These are phyloP conservation scores for Suillus fuscotomentosus DNA, from an alignment of 768 basidiomycete genomes.

Conservation along the genomic window DNA sequence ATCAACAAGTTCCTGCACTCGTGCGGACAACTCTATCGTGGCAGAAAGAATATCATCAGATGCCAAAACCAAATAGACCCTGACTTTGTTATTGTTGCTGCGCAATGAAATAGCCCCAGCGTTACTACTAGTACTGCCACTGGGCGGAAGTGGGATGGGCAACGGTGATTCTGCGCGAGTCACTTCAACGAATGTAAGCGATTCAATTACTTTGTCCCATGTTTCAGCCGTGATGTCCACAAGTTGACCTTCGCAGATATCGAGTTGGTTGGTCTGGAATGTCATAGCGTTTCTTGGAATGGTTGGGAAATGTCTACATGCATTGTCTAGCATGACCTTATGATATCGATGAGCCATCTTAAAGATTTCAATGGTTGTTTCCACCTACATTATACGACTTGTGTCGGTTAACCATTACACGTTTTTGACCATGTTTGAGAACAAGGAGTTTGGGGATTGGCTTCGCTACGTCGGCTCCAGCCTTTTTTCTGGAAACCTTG, in stretches of 20 bases:
- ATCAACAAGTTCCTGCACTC: neutral
- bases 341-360: neutral
- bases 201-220: neutral
- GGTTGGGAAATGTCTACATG: neutral
- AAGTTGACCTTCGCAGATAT: neutral
- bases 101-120: neutral
- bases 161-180: neutral
- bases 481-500: neutral
- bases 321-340: neutral
- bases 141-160: neutral
- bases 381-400: neutral
- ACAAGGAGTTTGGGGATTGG: neutral
- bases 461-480: neutral
- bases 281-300: neutral
- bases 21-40: neutral
- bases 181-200: neutral
- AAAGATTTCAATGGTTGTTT: neutral
- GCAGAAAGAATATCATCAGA: neutral
- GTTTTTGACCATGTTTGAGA: neutral
- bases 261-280: conserved; percentile 1
- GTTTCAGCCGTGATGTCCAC: neutral
- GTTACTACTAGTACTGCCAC: too few relatives aligned
- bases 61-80: neutral
- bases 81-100: neutral
- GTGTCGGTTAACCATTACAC: neutral